These are phyloP conservation scores for Zygoascus sp. DNA, from an alignment of 1,139 yeast species.

Conservation along the genomic window DNA sequence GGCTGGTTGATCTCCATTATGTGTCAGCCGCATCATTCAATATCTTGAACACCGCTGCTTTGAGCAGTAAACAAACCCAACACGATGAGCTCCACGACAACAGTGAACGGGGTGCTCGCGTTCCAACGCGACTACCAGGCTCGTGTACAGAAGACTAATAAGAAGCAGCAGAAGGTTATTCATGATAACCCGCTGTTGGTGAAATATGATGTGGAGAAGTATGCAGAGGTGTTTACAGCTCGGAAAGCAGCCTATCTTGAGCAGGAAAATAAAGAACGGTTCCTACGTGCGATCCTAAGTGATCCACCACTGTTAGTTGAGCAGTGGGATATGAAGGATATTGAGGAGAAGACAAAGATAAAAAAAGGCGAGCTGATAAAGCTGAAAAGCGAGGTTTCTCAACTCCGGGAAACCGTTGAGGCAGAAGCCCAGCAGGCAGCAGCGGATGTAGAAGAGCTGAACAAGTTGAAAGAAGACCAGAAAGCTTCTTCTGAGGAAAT, in stretches of 20 bases:
- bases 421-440: conserved; percentile 27
- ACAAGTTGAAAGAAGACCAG: conserved; percentile 21
- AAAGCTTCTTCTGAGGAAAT: conserved; percentile 26
- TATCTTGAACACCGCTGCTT: no score
- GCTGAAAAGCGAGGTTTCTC: conserved; percentile 16
- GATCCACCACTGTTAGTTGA: conserved; percentile 35
- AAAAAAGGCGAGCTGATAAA: conserved; percentile 31
- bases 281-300: conserved; percentile 42
- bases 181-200: conserved; percentile 26
- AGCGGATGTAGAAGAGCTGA: conserved; percentile 20
- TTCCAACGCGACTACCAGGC: neutral
- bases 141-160: neutral
- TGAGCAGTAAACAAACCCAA: no score
- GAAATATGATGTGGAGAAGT: conserved; percentile 27
- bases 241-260: conserved; percentile 60
- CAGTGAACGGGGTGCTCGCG: neutral
- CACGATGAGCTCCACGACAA: neutral
- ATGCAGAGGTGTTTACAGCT: conserved; percentile 43
- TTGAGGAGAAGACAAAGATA: conserved; percentile 29
- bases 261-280: conserved; percentile 63
- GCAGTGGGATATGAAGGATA: conserved; percentile 31
- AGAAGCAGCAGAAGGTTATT: neutral
- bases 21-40: no score
- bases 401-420: conserved; percentile 23
- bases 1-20: no score